phyloP scores from a whole-genome alignment of 148 eudicot species.

The Rhododendron kiyosumense region DNA sequence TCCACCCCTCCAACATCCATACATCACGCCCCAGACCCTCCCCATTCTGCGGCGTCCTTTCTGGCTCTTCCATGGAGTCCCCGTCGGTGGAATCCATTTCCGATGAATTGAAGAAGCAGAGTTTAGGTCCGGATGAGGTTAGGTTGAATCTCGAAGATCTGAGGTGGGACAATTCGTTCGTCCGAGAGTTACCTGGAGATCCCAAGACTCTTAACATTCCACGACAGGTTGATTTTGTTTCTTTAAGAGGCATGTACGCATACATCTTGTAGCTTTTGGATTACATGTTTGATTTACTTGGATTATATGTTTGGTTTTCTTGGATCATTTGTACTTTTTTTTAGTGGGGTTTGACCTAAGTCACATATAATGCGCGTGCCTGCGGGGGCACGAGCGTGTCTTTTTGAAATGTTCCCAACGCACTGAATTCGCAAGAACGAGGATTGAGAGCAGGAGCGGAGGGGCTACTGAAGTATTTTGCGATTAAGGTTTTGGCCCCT shows the following conservation, averaged over 20 bases:
- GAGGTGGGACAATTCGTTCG: conserved; percentile 12
- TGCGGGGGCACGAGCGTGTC: not conserved
- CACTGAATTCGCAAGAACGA: not conserved
- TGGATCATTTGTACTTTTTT: not conserved
- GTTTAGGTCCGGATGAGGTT: conserved; percentile 20
- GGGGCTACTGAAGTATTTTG: not conserved
- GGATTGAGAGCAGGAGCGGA: not conserved
- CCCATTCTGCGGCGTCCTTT: conserved; percentile 18
- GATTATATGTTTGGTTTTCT: not conserved
- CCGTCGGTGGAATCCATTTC: conserved; percentile 34
- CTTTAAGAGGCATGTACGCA: not conserved
- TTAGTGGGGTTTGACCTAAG: not conserved
- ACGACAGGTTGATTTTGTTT: conserved; percentile 8
- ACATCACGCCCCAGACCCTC: conserved; percentile 9
- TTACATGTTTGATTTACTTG: not conserved
- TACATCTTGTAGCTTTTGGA: not conserved
- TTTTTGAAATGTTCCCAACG: not conserved
- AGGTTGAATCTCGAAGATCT: conserved; percentile 40
- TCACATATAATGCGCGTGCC: not conserved
- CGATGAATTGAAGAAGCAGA: conserved; percentile 51
- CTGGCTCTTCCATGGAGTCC: conserved; percentile 30
- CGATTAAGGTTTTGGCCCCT: not conserved
- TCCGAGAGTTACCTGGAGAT: conserved; percentile 13
- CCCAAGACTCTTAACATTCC: conserved; percentile 2
- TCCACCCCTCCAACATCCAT: conserved; percentile 9